Conservation (phyloP, 345 rosid genomes). For the Melaleuca quinquenervia region DNA sequence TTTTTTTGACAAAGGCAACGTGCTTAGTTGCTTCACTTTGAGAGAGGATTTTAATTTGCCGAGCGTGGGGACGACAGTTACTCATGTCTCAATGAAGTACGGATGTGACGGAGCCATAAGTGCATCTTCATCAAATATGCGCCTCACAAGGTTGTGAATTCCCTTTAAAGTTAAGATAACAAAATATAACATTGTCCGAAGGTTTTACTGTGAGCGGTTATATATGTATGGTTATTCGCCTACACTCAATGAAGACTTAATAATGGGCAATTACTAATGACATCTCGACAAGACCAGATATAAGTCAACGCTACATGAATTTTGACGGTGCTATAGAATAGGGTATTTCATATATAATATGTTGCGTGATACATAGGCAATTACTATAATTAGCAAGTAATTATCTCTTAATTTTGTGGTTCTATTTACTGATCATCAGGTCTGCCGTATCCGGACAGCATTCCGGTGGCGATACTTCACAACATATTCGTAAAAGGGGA, state of each 20-base stretch:
- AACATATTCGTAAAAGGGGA: conserved; percentile 32
- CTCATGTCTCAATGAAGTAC: not conserved
- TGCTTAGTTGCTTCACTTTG: not conserved
- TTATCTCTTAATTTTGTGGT: not conserved
- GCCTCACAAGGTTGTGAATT: not conserved
- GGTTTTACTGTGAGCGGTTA: not conserved
- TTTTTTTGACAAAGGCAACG: not conserved
- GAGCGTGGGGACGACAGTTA: not conserved
- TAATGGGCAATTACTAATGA: not conserved
- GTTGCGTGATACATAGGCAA: not conserved
- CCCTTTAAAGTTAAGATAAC: not conserved
- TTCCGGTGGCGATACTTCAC: conserved; percentile 17
- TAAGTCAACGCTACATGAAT: not conserved
- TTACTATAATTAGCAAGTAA: not conserved
- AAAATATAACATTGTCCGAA: not conserved
- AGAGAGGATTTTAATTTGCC: not conserved
- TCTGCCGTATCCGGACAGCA: conserved; percentile 11
- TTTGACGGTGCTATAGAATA: not conserved
- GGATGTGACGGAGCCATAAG: not conserved
- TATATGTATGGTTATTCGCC: too few species aligned
- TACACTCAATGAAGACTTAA: fast-evolving
- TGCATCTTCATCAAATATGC: not conserved
- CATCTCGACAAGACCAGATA: not conserved
- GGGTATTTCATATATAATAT: not conserved
- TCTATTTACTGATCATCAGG: not conserved